Evolutionary conservation across 1,284 basidiomycete species (phyloP).

Genomic region (Phellopilus nigrolimitatus): DNA sequence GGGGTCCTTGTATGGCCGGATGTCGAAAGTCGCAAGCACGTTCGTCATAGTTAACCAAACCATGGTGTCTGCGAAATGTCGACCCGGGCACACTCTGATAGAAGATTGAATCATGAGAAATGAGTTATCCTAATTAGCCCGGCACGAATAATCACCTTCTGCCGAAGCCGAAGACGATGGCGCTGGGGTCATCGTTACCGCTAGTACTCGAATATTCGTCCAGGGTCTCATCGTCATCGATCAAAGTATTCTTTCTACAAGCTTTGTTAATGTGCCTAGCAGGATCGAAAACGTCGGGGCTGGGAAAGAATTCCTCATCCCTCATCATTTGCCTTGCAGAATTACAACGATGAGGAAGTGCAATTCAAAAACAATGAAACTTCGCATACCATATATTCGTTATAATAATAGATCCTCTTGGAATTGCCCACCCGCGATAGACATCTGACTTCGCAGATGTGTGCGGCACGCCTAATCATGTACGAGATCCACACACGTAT

Average conservation of each 20-base stretch:
- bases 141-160: too few relatives aligned
- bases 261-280: not conserved
- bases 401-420: not conserved
- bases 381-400: conserved; percentile 1
- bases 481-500: not conserved
- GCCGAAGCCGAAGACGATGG: too few relatives aligned
- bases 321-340: conserved; percentile 7
- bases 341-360: not conserved
- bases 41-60: conserved; percentile 16
- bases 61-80: conserved; percentile 12
- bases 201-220: too few relatives aligned
- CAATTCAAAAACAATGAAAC: too few relatives aligned
- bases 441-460: not conserved
- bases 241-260: too few relatives aligned
- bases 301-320: too few relatives aligned
- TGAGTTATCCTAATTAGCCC: too few relatives aligned
- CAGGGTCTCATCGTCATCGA: too few relatives aligned
- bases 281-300: conserved; percentile 7
- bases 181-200: too few relatives aligned
- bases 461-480: not conserved
- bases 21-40: conserved; percentile 9
- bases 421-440: not conserved
- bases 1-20: conserved; percentile 6
- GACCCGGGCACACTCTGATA: conserved; percentile 15
- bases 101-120: not conserved